These are phyloP conservation scores for Porodaedalea pini DNA, from an alignment of 1,284 basidiomycete species.

Conservation along the genomic window DNA sequence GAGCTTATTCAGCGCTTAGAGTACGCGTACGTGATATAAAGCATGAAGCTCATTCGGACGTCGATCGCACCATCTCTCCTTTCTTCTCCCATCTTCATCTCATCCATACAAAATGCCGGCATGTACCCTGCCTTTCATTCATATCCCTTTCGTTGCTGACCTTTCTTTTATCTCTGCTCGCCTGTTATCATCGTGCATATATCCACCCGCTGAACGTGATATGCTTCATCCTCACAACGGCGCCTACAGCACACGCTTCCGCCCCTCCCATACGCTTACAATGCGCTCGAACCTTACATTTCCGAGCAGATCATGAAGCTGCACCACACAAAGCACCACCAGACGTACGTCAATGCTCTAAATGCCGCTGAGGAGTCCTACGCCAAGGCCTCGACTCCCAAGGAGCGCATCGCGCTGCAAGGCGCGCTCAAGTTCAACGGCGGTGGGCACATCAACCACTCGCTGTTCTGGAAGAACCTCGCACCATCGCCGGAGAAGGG, in stretches of 20 bases:
- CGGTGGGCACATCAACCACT: conserved; percentile 84
- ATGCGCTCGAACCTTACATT: conserved; percentile 86
- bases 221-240: not conserved
- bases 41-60: no score
- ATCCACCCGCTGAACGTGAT: not conserved
- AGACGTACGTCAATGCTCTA: conserved; percentile 72
- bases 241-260: conserved; percentile 48
- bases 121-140: not conserved
- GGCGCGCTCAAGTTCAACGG: conserved; percentile 72
- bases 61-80: no score
- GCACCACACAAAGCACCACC: conserved; percentile 87
- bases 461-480: conserved; percentile 92
- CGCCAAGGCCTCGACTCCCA: conserved; percentile 57
- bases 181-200: conserved; percentile 8
- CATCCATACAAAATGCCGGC: not conserved
- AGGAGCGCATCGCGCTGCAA: conserved; percentile 77
- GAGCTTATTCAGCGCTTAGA: not conserved
- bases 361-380: conserved; percentile 76
- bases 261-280: conserved; percentile 81
- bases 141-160: not conserved
- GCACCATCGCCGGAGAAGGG: conserved; percentile 50
- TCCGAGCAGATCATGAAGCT: conserved; percentile 78
- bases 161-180: not conserved
- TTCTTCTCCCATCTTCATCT: not conserved
- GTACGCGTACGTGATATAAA: not conserved